Conservation (phyloP, 192 early-diverging fungal species). For the Thoreauomyces humboldtii region DNA sequence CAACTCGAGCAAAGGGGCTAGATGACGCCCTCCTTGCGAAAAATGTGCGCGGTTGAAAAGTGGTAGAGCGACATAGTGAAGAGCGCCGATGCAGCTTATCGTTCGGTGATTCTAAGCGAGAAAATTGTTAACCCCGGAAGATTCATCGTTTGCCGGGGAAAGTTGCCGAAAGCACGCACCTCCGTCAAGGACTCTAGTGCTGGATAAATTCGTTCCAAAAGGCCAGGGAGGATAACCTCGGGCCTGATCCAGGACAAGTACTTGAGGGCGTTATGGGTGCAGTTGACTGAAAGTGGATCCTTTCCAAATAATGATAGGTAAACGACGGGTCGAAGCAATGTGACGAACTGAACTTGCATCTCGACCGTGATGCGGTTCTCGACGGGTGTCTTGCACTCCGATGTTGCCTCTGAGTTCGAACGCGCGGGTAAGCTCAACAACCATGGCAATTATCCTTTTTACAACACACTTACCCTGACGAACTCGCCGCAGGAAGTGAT, state of each 20-base stretch:
- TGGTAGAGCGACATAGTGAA: slow-evolving; percentile 68
- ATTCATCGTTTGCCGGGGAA: no score
- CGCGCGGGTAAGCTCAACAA: no score
- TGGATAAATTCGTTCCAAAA: slow-evolving; percentile 83
- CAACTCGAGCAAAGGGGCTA: slow-evolving; percentile 73
- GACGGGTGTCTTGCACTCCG: slow-evolving; percentile 57
- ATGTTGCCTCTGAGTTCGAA: background rate
- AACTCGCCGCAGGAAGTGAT: slow-evolving; percentile 65
- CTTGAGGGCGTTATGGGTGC: slow-evolving; percentile 63
- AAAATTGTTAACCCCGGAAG: no score
- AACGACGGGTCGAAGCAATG: slow-evolving; percentile 55
- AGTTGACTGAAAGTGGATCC: slow-evolving; percentile 58
- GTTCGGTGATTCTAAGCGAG: slow-evolving; percentile 85
- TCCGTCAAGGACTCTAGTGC: slow-evolving; percentile 81
- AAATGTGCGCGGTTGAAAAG: slow-evolving; percentile 73
- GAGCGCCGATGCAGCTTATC: slow-evolving; percentile 71
- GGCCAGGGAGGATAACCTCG: slow-evolving; percentile 70
- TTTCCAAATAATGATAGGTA: slow-evolving; percentile 75
- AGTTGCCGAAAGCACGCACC: no score
- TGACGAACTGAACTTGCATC: slow-evolving; percentile 60
- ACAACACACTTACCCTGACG: slow-evolving; percentile 27
- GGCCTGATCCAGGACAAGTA: slow-evolving; percentile 78
- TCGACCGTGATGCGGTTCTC: slow-evolving; percentile 56
- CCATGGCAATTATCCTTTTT: no score
- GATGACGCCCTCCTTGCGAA: slow-evolving; percentile 80